phyloP scores from a whole-genome alignment of 2,329 filamentous ascomycete genomes.

The Penicillium italicum region DNA sequence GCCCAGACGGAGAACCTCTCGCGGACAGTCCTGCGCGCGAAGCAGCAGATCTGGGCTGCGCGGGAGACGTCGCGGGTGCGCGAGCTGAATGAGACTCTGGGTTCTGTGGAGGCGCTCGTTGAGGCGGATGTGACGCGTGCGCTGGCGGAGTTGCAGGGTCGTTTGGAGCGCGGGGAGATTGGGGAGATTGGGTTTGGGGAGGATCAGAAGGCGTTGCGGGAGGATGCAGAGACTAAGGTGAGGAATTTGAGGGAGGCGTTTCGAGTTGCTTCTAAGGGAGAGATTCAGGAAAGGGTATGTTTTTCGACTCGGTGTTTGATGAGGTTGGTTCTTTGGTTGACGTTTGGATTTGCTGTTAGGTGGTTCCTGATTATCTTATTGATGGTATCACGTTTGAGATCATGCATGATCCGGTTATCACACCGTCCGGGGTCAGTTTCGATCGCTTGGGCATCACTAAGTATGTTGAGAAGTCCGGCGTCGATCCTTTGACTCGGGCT shows the following conservation, averaged over 20 bases:
- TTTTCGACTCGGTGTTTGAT: not conserved
- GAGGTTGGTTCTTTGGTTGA: constrained; percentile 4
- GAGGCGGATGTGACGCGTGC: constrained; percentile 40
- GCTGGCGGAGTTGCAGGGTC: constrained; percentile 34
- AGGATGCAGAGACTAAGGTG: constrained; percentile 48
- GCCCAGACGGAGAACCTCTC: constrained; percentile 69
- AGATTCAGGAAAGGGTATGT: constrained; percentile 44
- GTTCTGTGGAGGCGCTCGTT: constrained; percentile 40
- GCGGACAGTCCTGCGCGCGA: constrained; percentile 69
- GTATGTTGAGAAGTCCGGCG: constrained; percentile 70
- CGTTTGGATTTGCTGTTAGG: constrained; percentile 22
- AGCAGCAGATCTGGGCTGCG: constrained; percentile 81
- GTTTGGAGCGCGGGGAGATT: constrained; percentile 41
- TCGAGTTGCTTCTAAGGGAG: constrained; percentile 39
- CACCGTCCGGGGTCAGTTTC: constrained; percentile 82
- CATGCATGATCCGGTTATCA: constrained; percentile 52
- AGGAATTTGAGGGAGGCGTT: constrained; percentile 46
- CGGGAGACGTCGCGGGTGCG: constrained; percentile 54
- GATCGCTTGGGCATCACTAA: constrained; percentile 82
- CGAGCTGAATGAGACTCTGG: constrained; percentile 44
- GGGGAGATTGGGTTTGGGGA: constrained; percentile 67
- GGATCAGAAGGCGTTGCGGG: constrained; percentile 56
- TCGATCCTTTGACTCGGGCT: constrained; percentile 81
- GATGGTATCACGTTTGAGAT: constrained; percentile 50
- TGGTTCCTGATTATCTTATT: constrained; percentile 49